phyloP scores from a whole-genome alignment of 495 filamentous ascomycete genomes.

The Penicillium argentinense region DNA sequence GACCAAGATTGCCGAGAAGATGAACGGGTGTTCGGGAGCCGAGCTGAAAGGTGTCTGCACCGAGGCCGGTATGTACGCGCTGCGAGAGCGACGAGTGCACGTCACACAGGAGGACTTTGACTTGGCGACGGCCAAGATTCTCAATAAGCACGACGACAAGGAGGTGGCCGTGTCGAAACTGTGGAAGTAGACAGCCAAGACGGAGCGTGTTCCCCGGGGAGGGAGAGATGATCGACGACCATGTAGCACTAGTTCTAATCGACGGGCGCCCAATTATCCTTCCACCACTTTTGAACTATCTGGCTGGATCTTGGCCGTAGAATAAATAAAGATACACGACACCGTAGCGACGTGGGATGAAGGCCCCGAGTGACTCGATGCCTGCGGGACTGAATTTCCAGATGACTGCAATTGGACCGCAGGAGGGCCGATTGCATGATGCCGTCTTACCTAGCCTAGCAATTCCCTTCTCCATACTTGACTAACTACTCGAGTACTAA shows the following conservation, averaged over 20 bases:
- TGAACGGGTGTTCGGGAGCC: constrained; percentile 97
- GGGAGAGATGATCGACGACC: constrained; percentile 17
- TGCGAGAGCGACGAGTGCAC: constrained; percentile 92
- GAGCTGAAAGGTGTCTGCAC: constrained; percentile 98
- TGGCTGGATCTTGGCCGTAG: too few species aligned
- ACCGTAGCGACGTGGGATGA: too few species aligned
- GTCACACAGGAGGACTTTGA: constrained; percentile 99
- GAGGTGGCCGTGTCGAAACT: constrained; percentile 85
- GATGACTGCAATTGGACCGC: too few species aligned
- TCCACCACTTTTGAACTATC: constrained; percentile 14
- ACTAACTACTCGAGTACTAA: too few species aligned
- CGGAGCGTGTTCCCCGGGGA: not conserved
- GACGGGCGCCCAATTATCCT: too few species aligned
- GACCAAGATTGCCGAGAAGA: constrained; percentile 98
- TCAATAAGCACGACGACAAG: constrained; percentile 99
- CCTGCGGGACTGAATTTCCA: too few species aligned
- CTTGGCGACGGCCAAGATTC: constrained; percentile 95
- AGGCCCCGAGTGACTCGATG: too few species aligned
- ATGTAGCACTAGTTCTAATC: constrained; percentile 31
- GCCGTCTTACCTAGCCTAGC: too few species aligned
- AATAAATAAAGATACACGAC: too few species aligned
- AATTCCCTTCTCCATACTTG: too few species aligned
- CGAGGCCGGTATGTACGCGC: constrained; percentile 95
- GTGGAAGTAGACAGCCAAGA: constrained; percentile 68
- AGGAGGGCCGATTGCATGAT: too few species aligned